These are phyloP conservation scores for Metschnikowia baotianmanensis DNA, from an alignment of 805 yeast species.

Conservation along the genomic window DNA sequence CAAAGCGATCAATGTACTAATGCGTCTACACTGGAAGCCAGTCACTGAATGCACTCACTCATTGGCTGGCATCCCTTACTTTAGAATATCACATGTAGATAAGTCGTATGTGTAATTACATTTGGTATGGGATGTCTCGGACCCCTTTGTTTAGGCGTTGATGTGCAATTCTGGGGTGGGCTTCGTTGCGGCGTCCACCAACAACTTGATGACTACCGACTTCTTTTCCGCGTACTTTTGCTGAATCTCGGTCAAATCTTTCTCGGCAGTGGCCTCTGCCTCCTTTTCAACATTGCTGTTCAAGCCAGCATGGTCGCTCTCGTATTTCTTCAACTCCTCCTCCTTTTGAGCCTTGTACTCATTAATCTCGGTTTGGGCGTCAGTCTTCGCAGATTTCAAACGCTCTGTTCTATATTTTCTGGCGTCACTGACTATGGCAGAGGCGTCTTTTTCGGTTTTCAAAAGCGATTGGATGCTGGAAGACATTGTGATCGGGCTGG, in stretches of 20 bases:
- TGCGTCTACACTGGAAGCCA: too few species aligned
- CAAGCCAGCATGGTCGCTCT: constrained; percentile 68
- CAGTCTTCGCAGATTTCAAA: constrained; percentile 90
- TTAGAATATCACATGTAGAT: not conserved
- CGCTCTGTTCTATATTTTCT: constrained; percentile 82
- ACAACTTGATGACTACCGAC: constrained; percentile 63
- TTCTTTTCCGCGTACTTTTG: constrained; percentile 62
- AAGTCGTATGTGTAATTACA: not conserved
- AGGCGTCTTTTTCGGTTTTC: constrained; percentile 96
- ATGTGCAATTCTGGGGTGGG: constrained; percentile 83
- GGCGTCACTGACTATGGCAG: constrained; percentile 89
- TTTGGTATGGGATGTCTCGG: not conserved
- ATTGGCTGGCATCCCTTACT: too few species aligned
- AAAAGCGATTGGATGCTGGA: constrained; percentile 31
- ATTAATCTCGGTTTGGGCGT: constrained; percentile 86
- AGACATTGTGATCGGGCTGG: constrained; percentile 19
- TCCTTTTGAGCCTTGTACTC: constrained; percentile 85
- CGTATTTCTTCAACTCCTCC: constrained; percentile 69
- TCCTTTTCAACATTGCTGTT: constrained; percentile 75
- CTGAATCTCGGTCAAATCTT: constrained; percentile 68
- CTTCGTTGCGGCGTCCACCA: constrained; percentile 73
- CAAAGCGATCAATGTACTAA: too few species aligned
- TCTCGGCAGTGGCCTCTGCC: constrained; percentile 71
- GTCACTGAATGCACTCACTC: too few species aligned
- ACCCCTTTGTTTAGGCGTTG: constrained; percentile 48